Base-by-base conservation (phyloP, 192 early-diverging fungal species). In the Rhizophagus sp. region DNA sequence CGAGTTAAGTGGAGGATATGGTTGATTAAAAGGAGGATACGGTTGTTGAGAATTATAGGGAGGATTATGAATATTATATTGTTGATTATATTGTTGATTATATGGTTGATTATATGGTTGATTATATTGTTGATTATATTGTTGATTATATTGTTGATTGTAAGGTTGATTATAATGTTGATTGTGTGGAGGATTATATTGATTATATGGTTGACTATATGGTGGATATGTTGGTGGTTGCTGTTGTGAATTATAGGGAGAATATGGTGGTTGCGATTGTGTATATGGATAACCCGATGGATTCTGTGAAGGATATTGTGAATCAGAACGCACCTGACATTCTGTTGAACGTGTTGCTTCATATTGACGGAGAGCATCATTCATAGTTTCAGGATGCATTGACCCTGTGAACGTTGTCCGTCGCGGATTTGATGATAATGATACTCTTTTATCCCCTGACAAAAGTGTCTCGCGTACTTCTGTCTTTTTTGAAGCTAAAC, bases 351-450 rank as follows among this genome's bases (percentile, higher is more conserved):
- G 52, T 12, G 27, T 13, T 36, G 17, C 39, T 62, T 75, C 74
- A 27, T 50, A 75, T 61, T 62, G 49, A 34, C 74, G 12, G 13
- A 61, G 36, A 62, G 74, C 52, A 75, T 62, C 73, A 25, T 57
- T 57, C n/a, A 57, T n/a, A 47, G 41, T 44, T 61, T 75, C 73
- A 34, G 73, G 39, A 57, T 75, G 22, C 71, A 36, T 36, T 68
- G 67, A 36, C 12, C 17, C 71, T 36, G 71, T 49, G 22, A 73
- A 44, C 47, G 71, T 73, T 24, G 22, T 13, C 2, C 71, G 13
- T 10, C 71, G 71, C 12, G 71, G 34, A 15, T 62, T 44, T 39
- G 57, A 22, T 25, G 57, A 9, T 41, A 62, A 7, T n/a, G 36
- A 24, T 76, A 3, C 2, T 3, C 30, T 25, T 11, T 36, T 57